phyloP scores from a whole-genome alignment of 2,329 filamentous ascomycete species.

The Dactylellina cionopaga region DNA sequence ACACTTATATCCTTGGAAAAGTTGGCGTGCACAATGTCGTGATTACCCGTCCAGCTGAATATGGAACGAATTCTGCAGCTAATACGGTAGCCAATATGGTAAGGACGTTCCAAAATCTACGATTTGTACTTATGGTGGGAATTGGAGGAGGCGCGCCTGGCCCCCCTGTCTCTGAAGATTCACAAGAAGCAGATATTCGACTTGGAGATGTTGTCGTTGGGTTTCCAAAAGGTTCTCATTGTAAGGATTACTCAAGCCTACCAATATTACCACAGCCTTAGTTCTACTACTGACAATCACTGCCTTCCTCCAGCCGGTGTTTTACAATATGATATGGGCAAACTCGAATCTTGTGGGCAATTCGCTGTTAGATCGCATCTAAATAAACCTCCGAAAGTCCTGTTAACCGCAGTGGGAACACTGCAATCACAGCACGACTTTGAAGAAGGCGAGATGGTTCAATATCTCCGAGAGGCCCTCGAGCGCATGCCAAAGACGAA shows the following conservation, averaged over 20 bases:
- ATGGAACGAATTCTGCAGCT: constrained; percentile 16
- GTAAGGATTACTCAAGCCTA: background rate
- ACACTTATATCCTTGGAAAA: constrained; percentile 16
- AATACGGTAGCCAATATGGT: constrained; percentile 9
- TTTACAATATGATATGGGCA: constrained; percentile 32
- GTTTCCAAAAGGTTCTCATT: background rate
- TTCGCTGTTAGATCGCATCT: constrained; percentile 12
- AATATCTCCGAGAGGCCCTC: background rate
- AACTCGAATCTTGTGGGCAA: background rate
- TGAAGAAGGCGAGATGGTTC: constrained; percentile 11
- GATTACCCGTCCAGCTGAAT: background rate
- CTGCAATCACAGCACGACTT: background rate
- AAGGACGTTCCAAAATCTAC: constrained; percentile 7
- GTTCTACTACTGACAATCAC: background rate
- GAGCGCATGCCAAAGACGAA: background rate
- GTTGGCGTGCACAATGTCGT: constrained; percentile 20
- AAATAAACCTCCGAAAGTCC: constrained; percentile 13
- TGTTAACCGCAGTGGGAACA: background rate
- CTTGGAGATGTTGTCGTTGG: constrained; percentile 29
- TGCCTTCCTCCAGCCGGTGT: background rate
- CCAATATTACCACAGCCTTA: background rate
- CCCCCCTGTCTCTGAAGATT: background rate
- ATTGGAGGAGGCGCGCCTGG: constrained; percentile 23
- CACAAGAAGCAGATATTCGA: constrained; percentile 14
- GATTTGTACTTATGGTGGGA: constrained; percentile 22